These are phyloP conservation scores for Ceraceosorus guamensis DNA, from an alignment of 1,284 basidiomycete species.

Conservation along the genomic window DNA sequence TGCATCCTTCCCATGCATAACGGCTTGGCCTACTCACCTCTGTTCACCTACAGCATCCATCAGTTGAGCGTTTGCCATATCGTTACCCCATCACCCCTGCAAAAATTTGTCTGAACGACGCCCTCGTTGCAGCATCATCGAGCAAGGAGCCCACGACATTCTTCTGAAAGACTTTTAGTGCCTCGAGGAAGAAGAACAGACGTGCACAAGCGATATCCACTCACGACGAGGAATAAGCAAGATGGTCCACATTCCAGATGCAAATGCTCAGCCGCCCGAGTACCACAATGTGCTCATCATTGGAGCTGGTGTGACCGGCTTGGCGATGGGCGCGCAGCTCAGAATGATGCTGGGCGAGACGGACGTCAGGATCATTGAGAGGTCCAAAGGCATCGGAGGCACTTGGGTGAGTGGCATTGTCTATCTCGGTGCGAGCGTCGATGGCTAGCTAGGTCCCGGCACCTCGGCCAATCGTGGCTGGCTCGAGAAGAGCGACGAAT, in stretches of 20 bases:
- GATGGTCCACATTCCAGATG: not conserved
- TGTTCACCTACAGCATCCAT: too few species aligned
- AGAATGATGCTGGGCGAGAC: constrained; percentile 17
- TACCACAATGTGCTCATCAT: constrained; percentile 42
- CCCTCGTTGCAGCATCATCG: not conserved
- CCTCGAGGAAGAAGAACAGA: not conserved
- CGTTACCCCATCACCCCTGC: too few species aligned
- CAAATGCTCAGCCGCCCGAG: constrained; percentile 14
- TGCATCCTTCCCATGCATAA: too few species aligned
- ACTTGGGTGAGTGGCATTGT: constrained; percentile 22
- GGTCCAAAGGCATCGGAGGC: constrained; percentile 3
- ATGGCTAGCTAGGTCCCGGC: too few species aligned
- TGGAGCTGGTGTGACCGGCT: constrained; percentile 39
- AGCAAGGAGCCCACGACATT: not conserved
- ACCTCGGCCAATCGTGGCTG: too few species aligned
- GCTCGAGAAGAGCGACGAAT: too few species aligned
- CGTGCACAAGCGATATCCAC: not conserved
- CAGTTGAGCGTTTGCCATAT: too few species aligned
- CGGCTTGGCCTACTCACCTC: too few species aligned
- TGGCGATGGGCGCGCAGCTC: constrained; percentile 37
- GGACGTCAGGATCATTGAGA: constrained; percentile 2
- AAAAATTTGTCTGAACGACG: not conserved
- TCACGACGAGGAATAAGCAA: not conserved
- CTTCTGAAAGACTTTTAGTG: not conserved
- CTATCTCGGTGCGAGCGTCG: too few species aligned